These are phyloP conservation scores for Apodospora peruviana DNA, from an alignment of 495 filamentous ascomycete genomes.

Conservation along the genomic window DNA sequence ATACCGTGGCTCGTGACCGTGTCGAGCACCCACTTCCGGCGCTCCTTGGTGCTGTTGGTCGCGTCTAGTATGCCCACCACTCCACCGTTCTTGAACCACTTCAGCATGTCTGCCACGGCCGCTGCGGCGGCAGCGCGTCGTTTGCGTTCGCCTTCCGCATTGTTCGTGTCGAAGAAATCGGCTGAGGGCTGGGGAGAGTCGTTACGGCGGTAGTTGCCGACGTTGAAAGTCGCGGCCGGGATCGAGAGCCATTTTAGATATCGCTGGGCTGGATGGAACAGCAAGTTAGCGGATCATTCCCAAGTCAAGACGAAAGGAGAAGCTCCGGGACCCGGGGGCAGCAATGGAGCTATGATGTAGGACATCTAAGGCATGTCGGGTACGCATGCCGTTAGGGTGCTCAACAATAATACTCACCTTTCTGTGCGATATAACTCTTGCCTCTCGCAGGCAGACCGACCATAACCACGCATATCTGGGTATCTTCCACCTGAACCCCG, in stretches of 20 bases:
- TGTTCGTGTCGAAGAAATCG: constrained; percentile 87
- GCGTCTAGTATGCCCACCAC: constrained; percentile 90
- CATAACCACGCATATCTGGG: constrained; percentile 97
- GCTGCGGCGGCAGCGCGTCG: constrained; percentile 82
- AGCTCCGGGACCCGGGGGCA: no score
- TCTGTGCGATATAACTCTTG: constrained; percentile 95
- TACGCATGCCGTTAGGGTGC: no score
- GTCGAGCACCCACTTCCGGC: constrained; percentile 89
- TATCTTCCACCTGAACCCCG: constrained; percentile 77
- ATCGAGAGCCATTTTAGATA: constrained; percentile 97
- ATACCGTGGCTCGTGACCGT: constrained; percentile 64
- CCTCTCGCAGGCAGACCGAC: constrained; percentile 91
- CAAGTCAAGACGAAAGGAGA: constrained; percentile 1
- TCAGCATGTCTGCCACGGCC: constrained; percentile 83
- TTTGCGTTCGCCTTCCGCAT: constrained; percentile 84
- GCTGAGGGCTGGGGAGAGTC: constrained; percentile 81
- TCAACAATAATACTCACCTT: no score
- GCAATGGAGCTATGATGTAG: neutral
- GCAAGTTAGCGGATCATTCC: constrained; percentile 13
- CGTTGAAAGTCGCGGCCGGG: constrained; percentile 89
- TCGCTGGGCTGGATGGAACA: constrained; percentile 63
- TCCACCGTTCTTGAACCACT: constrained; percentile 76
- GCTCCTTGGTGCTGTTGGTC: constrained; percentile 84
- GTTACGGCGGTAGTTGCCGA: constrained; percentile 85
- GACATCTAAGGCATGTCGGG: neutral